Evolutionary conservation across 371 early-diverging fungal genomes (phyloP).

Genomic region (Mucor velutinosus): DNA sequence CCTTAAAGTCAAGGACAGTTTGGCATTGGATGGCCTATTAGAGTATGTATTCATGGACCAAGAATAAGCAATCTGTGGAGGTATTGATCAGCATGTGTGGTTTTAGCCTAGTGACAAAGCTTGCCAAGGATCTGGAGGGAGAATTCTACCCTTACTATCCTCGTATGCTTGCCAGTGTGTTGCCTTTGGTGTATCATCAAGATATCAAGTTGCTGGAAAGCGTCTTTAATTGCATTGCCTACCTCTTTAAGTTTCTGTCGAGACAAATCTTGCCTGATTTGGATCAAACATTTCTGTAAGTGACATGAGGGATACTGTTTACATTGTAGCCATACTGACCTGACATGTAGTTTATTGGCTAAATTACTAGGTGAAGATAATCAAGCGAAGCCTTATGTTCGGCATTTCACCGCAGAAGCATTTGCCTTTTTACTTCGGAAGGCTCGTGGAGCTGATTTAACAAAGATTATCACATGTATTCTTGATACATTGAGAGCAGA

Average conservation of each 20-base stretch:
- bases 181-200: conserved; percentile 64
- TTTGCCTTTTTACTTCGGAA: conserved; percentile 90
- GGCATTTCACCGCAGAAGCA: conserved; percentile 90
- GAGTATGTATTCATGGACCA: conserved; percentile 51
- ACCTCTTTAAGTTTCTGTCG: conserved; percentile 87
- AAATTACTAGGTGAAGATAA: conserved; percentile 72
- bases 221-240: conserved; percentile 87
- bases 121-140: conserved; percentile 90
- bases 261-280: conserved; percentile 71
- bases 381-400: conserved; percentile 73
- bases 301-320: neutral
- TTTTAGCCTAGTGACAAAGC: conserved; percentile 70
- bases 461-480: conserved; percentile 58
- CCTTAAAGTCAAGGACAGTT: conserved; percentile 57
- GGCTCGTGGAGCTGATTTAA: conserved; percentile 60
- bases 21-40: conserved; percentile 77
- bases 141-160: conserved; percentile 87
- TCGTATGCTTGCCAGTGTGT: conserved; percentile 59
- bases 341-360: conserved; percentile 55
- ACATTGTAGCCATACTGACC: neutral
- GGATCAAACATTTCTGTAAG: conserved; percentile 68
- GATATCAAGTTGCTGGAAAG: conserved; percentile 80
- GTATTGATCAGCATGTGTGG: neutral
- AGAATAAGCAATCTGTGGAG: neutral
- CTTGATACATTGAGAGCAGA: conserved; percentile 55